A percentile compares a stretch with the other conserved stretches of the same genome.
phyloP scores from a whole-genome alignment of 2,329 filamentous ascomycete species.

The Amphichorda felina region DNA sequence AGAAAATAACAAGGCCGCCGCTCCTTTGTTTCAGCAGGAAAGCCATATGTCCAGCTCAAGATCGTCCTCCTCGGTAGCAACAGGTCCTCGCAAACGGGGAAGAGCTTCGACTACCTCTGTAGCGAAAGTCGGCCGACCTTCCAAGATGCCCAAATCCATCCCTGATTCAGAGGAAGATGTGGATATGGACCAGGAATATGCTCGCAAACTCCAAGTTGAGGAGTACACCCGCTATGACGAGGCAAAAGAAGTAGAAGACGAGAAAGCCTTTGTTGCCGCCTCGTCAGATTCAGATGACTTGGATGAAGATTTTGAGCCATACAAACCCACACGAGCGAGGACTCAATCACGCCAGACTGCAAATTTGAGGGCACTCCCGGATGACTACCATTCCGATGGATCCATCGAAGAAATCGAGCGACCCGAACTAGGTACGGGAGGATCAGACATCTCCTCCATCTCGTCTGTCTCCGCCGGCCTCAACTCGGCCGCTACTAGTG shows the following conservation, averaged over 20 bases:
- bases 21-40: not conserved
- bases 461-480: no score
- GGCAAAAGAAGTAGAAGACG: no score
- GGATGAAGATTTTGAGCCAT: no score
- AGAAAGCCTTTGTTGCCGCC: no score
- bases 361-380: no score
- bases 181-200: slow-evolving; percentile 2
- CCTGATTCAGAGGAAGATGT: slow-evolving; percentile 4
- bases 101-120: slow-evolving; percentile 11
- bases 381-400: not conserved
- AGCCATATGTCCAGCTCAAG: not conserved
- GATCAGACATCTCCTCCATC: no score
- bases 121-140: slow-evolving; percentile 8
- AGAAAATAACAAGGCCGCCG: slow-evolving; percentile 12
- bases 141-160: slow-evolving; percentile 17
- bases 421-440: no score
- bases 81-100: slow-evolving; percentile 11
- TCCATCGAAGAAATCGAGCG: not conserved
- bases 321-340: not conserved
- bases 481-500: no score
- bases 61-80: not conserved
- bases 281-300: slow-evolving; percentile 16
- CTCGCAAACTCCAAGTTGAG: slow-evolving; percentile 4
- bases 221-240: not conserved
- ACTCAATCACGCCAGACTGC: no score